phyloP scores from a whole-genome alignment of 106 monocot species.

The Dendrobium huoshanense region DNA sequence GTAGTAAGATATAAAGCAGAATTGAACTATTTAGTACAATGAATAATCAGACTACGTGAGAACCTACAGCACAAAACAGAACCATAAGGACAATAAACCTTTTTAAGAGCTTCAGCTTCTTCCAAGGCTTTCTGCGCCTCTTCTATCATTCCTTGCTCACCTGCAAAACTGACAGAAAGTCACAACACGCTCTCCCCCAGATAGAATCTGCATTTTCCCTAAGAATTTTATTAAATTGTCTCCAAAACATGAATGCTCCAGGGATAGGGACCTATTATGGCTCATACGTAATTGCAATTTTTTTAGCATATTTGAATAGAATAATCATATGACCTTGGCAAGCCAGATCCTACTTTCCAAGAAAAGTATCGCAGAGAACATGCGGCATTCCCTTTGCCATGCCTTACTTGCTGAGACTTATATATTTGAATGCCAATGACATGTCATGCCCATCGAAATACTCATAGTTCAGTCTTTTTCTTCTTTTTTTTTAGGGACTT shows the following conservation, averaged over 20 bases:
- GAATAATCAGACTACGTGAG: neutral
- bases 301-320: neutral
- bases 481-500: too few species aligned
- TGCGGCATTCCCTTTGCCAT: neutral
- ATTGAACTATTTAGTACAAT: neutral
- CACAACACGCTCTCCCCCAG: neutral
- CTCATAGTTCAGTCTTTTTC: too few species aligned
- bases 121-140: slow-evolving; percentile 78
- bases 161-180: slow-evolving; percentile 23
- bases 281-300: neutral
- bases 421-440: neutral
- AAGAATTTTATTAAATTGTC: neutral
- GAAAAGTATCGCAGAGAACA: neutral
- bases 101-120: slow-evolving; percentile 75
- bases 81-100: slow-evolving; percentile 17
- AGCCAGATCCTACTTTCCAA: too few species aligned
- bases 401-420: neutral
- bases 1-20: neutral
- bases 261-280: neutral
- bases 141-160: slow-evolving; percentile 85
- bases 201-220: neutral
- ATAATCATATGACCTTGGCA: neutral
- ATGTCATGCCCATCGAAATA: neutral
- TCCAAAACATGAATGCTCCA: neutral
- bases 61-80: neutral